Percentiles rank a stretch among this genome's conserved stretches.
phyloP scores from a whole-genome alignment of 495 filamentous ascomycete species.

The Corynascus novoguineensis region DNA sequence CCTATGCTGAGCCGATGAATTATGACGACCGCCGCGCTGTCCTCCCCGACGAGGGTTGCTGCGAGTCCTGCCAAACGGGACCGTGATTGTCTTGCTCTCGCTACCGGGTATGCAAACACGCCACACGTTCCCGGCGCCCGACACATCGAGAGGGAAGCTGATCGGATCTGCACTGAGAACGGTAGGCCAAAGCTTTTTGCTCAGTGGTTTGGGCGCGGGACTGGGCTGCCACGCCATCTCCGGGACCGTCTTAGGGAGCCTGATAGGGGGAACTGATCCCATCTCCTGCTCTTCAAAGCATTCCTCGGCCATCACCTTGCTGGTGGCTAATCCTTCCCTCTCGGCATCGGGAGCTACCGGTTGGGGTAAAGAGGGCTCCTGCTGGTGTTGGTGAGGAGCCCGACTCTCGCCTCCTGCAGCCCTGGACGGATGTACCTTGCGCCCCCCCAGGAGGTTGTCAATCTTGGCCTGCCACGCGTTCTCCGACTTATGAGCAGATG shows the following conservation, averaged over 20 bases:
- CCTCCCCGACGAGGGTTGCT: slow-evolving; percentile 47
- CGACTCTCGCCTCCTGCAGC: slow-evolving; percentile 54
- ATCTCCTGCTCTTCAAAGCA: slow-evolving; percentile 81
- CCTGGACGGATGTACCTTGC: slow-evolving; percentile 53
- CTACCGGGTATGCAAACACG: slow-evolving; percentile 40
- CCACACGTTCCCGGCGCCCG: slow-evolving; percentile 38
- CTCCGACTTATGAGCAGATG: slow-evolving; percentile 8
- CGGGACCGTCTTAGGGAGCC: slow-evolving; percentile 57
- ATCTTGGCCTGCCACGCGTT: slow-evolving; percentile 67
- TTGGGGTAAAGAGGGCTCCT: slow-evolving; percentile 45
- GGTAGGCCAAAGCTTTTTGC: slow-evolving; percentile 30
- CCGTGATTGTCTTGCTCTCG: slow-evolving; percentile 34
- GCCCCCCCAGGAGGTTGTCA: slow-evolving; percentile 58
- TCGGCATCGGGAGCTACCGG: slow-evolving; percentile 25
- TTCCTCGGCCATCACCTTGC: slow-evolving; percentile 65
- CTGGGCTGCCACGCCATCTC: slow-evolving; percentile 45
- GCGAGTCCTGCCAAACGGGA: slow-evolving; percentile 36
- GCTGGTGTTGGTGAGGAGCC: slow-evolving; percentile 55
- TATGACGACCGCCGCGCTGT: slow-evolving; percentile 27
- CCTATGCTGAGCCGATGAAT: slow-evolving; percentile 21
- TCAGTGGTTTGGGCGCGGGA: slow-evolving; percentile 37
- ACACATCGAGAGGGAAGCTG: slow-evolving; percentile 34
- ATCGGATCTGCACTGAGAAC: slow-evolving; percentile 39
- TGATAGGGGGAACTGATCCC: slow-evolving; percentile 66
- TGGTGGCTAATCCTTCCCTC: slow-evolving; percentile 33